Evolutionary conservation across 1,139 yeast species (phyloP).

Genomic region (Komagataea norvegica): DNA sequence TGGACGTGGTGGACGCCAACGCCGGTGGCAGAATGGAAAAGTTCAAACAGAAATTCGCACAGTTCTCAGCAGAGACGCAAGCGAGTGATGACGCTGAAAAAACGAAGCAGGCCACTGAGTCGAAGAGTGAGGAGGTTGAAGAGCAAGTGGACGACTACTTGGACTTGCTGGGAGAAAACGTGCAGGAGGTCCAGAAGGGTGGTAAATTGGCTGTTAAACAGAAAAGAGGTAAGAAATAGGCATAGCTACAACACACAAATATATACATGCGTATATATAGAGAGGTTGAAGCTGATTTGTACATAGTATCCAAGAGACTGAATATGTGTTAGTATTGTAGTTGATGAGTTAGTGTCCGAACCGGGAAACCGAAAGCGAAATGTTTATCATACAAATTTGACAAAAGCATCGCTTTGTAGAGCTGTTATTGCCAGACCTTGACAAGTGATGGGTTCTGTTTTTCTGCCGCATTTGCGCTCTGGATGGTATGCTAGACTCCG

Average conservation of each 20-base stretch:
- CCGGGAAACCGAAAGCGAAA: neutral
- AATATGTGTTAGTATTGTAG: too few species aligned
- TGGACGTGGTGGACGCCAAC: slow-evolving; percentile 69
- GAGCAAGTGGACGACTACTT: slow-evolving; percentile 46
- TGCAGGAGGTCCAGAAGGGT: slow-evolving; percentile 53
- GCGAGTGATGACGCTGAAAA: slow-evolving; percentile 15
- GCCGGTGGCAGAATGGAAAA: slow-evolving; percentile 83
- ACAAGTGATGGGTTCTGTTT: slow-evolving; percentile 74
- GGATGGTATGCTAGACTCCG: slow-evolving; percentile 47
- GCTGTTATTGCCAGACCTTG: too few species aligned
- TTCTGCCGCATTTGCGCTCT: slow-evolving; percentile 78
- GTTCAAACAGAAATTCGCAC: slow-evolving; percentile 72
- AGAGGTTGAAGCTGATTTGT: neutral
- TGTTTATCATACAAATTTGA: too few species aligned
- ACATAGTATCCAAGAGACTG: too few species aligned
- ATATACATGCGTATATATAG: neutral
- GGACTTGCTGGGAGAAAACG: slow-evolving; percentile 59
- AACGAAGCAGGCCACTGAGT: slow-evolving; percentile 15
- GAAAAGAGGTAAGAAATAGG: slow-evolving; percentile 39
- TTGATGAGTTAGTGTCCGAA: slow-evolving; percentile 6
- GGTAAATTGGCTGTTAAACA: slow-evolving; percentile 59
- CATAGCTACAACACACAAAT: too few species aligned
- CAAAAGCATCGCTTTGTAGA: too few species aligned
- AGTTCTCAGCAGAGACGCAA: slow-evolving; percentile 37
- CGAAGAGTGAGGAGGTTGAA: slow-evolving; percentile 19